Evolutionary conservation across 140 eudicot genomes (phyloP), one percentile per base, ranked within the genome.

Genomic region (Stevia rebaudiana): DNA sequence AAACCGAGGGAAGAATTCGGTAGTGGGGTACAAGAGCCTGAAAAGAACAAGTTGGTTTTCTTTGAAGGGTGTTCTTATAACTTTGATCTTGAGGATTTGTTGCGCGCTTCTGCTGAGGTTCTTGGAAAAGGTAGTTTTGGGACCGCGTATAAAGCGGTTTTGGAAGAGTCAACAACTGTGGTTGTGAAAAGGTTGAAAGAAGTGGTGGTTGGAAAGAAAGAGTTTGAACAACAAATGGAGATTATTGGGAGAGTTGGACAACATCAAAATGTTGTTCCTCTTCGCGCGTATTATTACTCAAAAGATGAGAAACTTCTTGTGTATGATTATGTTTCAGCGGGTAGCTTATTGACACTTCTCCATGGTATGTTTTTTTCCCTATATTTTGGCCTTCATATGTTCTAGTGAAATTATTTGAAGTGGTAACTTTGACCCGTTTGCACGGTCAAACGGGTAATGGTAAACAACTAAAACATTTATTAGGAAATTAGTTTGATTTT

Each of bases 51-150:
- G 70, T 46, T 91, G 36, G 96, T 84, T 67, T 91, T 91, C 92
- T 91, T 91, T 65, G 98, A 84, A 67, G 98, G 91, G 8, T 84
- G 89, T 68, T 84, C 95, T 33, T 87, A 82, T 53, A 84, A 85
- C 76, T 91, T 91, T 66, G 96, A 91, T 73, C 96, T 91, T n/a
- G 98, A 91, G 81, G 98, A 91, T 68, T 74, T 91, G 37, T 68
- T 91, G 67, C 81, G 98, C 80, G 98, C 98, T 44, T 91, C 98
- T 1, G 95, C 98, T 15, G 98, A 88, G 66, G 96, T 91, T 52
- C 85, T 91, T 39, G 98, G 98, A 17, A 91, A 91, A 69, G 98
- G 98, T 16, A 88, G 92, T 70, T 88, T 80, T 71, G 98, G 96
- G 53, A 91, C 98, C 3, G 92, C 96, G 0, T 91, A 91, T 68